Base-by-base conservation (phyloP, 1,139 yeast species). In the Suhomyces ambrosiae region DNA sequence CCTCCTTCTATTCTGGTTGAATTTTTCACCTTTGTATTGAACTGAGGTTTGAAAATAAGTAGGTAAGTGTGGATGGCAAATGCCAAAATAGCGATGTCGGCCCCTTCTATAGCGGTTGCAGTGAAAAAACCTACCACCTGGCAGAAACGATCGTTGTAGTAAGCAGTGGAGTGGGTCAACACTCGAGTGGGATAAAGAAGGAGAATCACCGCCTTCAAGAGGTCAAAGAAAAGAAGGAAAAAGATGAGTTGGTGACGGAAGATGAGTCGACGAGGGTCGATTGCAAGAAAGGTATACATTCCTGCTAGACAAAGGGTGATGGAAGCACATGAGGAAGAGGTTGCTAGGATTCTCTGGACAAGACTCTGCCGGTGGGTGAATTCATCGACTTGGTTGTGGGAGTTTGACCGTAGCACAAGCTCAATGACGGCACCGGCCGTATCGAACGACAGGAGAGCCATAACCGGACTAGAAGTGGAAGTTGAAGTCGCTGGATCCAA, bases 101-200 rank as follows among this genome's bases (percentile, higher is more conserved):
- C 89, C 11, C 95, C 96, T 59, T 88, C 95, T 19, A 86, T 84
- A 22, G 90, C 76, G 27, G 81, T 72, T 2, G 94, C 87, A 0
- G 96, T 84, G 60, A 88, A 82, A 68, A 86, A 89, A 4, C 96
- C 97, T 32, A 87, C 78, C 10, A 82, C 81, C 53, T 85, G 82
- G 51, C 87, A 80, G 48, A 86, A 80, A 25, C 63, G 66, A 15
- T 68, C 63, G 48, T 77, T 76, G 36, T 72, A 69, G 54, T 81
- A 79, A 2, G 79, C 66, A n/a, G 70, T 58, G 17, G 65, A 60
- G 27, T 71, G 69, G 7, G 74, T 58, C 27, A 82, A 58, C 2
- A 82, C 80, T 27, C 82, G 58, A 1, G 82, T 71, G 0, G 96
- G 95, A 57, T 82, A 89, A 41, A 87, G 68, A 44, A 88, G 60